Base-by-base conservation (phyloP, 129 eudicot species). In the Tanacetum coccineum region DNA sequence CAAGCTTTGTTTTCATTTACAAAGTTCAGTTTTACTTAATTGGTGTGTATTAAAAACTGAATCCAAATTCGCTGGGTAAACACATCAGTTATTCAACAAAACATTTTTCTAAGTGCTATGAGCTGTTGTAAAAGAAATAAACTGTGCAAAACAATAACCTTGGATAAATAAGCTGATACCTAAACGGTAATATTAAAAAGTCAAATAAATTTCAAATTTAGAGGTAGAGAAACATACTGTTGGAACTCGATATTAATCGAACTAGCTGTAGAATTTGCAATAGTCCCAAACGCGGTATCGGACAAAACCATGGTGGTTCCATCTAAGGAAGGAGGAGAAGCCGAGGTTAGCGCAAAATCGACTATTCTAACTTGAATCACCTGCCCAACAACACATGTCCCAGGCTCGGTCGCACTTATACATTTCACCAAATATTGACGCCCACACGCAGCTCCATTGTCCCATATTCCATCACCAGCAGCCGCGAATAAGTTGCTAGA, bases 381-480 rank as follows among this genome's bases (percentile, higher is more conserved):
- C 36, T 75, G 57, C 22, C 53, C 85, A 0, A 21, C 30, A 13
- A 64, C 51, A 62, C 91, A 86, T 11, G 80, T 78, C 45, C 71
- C 71, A 0, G 74, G 71, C 5, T 15, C 63, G 3, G 47, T 51
- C 2, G 88, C 88, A 45, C 88, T 88, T 46, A 85, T 80, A 64
- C 96, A 88, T 59, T 81, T 80, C 58, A 82, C 88, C 82, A 83
- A 48, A 50, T 88, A 88, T 39, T 78, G 88, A 20, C 91, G 70
- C 52, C 95, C 95, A 28, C 91, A 85, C 12, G 96, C 77, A 0
- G 96, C 96, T 13, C 91, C 91, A 48, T 88, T 82, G 78, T 82
- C 91, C 95, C 95, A 87, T 7, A 87, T 81, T 11, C 88, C 95
- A 6, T 78, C 84, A 2, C 91, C 90, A 0, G 87, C 95, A 6